Conservation (phyloP, 352 stramenopile species). For the Globisporangium iwayamae region DNA sequence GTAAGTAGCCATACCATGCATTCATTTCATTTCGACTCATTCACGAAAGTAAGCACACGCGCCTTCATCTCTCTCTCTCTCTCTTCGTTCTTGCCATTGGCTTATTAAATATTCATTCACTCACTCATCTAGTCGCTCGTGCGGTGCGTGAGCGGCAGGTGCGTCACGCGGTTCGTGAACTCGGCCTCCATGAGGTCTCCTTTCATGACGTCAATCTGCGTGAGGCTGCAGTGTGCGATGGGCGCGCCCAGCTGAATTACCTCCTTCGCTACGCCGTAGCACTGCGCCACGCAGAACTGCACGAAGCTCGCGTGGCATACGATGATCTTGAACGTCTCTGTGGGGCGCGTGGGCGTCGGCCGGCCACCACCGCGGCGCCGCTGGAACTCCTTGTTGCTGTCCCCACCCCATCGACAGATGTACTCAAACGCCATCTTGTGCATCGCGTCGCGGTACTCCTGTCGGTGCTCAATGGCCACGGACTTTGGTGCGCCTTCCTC, state of each 20-base stretch:
- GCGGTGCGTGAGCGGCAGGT: conserved; percentile 68
- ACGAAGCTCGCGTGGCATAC: conserved; percentile 81
- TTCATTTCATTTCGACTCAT: neutral
- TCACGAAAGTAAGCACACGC: neutral
- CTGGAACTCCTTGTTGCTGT: conserved; percentile 17
- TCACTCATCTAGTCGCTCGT: conserved; percentile 54
- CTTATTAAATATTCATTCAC: neutral
- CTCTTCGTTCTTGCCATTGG: neutral
- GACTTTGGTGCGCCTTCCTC: conserved; percentile 65
- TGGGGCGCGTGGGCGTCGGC: conserved; percentile 15
- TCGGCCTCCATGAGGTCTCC: conserved; percentile 45
- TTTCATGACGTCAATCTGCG: conserved; percentile 54
- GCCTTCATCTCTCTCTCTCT: neutral
- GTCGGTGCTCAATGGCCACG: conserved; percentile 49
- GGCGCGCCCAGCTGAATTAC: conserved; percentile 74
- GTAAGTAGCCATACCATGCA: neutral
- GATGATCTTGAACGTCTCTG: conserved; percentile 65
- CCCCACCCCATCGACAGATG: conserved; percentile 55
- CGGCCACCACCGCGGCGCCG: conserved; percentile 7
- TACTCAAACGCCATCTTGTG: conserved; percentile 73
- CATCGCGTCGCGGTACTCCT: conserved; percentile 72
- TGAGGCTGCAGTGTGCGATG: conserved; percentile 73
- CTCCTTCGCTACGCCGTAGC: conserved; percentile 62
- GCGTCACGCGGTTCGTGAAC: conserved; percentile 62
- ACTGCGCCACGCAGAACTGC: conserved; percentile 66